Evolutionary conservation across 2,329 filamentous ascomycete species (phyloP), one percentile per base, ranked within the genome.

Genomic region (Pestalotiopsis sp.): DNA sequence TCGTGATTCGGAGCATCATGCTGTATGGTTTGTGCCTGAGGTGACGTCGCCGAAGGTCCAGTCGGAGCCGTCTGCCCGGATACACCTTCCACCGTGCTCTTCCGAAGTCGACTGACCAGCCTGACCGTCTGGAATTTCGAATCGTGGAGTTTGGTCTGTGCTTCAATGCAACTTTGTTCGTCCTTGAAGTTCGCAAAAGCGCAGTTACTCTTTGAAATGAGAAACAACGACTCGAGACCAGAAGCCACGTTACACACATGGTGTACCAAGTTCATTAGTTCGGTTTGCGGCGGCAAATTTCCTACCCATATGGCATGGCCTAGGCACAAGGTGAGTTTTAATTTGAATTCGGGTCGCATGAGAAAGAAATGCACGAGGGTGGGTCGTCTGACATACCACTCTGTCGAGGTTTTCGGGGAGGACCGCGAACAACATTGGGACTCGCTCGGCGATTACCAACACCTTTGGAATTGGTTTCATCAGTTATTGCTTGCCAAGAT

Each of bases 181-280:
- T 93, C 92, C 71, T 91, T 93, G 79, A 97, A 98, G 76, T 98
- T 98, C 72, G 97, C 94, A 82, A 98, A 98, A 0, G 95, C 95
- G 76, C 95, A 98, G 77, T 98, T 98, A 78, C 95, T 98, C 79
- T 98, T 98, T 0, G 95, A 95, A 55, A 98, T 98, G 45, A 98
- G 83, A 73, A 98, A 98, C 0, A 98, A 84, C 61, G 94, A 97
- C 77, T 97, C 93, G 25, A 98, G 89, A 1, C 94, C 88, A 0
- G 86, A 87, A 0, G 93, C 91, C 72, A 95, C 92, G 71, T 89
- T 90, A 70, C 93, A 97, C 68, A 98, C 96, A 77, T 98, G 93
- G 69, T 96, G 90, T 65, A 98, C 97, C n/a, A 98, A 83, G 69
- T 88, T 92, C 80, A 94, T 90, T 13, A 98, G 86, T 55, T 91